A percentile compares a stretch with the other conserved stretches of the same genome.
Conservation (phyloP, 208 protist species). For the Acanthamoeba culbertsoni region DNA sequence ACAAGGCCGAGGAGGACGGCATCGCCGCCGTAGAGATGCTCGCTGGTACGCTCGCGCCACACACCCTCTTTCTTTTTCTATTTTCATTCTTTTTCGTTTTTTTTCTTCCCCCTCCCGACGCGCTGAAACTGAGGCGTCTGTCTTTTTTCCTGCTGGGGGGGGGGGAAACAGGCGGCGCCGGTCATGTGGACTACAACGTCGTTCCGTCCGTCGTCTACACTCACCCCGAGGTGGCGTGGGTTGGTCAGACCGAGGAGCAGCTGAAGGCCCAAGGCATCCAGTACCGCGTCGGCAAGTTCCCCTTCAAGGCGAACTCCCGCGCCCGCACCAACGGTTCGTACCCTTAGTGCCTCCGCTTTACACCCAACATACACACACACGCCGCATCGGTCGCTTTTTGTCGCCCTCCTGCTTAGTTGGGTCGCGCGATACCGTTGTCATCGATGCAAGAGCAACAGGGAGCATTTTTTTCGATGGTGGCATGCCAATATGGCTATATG, state of each 20-base stretch:
- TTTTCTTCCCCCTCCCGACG: background rate
- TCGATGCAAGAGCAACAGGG: background rate
- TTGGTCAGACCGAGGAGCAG: constrained; percentile 97
- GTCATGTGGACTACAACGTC: constrained; percentile 97
- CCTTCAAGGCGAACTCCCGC: constrained; percentile 96
- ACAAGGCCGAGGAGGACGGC: constrained; percentile 99
- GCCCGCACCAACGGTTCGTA: constrained; percentile 92
- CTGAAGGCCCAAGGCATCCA: constrained; percentile 91
- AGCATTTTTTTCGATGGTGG: background rate
- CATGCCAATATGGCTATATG: background rate
- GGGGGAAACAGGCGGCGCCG: constrained; percentile 80
- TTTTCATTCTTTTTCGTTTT: background rate
- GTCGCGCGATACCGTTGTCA: background rate
- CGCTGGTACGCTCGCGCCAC: background rate
- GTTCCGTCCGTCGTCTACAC: constrained; percentile 99
- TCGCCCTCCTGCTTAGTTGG: background rate
- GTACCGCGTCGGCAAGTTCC: constrained; percentile 98
- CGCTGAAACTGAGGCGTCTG: no score
- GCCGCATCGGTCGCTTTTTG: no score
- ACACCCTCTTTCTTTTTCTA: background rate
- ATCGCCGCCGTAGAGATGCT: constrained; percentile 93
- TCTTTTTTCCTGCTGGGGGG: constrained; percentile 79
- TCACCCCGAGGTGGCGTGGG: constrained; percentile 97
- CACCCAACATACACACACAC: no score
- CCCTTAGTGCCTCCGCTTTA: no score